Base-by-base conservation (phyloP, 371 early-diverging fungal species). In the Dipsacomyces acuminosporus region DNA sequence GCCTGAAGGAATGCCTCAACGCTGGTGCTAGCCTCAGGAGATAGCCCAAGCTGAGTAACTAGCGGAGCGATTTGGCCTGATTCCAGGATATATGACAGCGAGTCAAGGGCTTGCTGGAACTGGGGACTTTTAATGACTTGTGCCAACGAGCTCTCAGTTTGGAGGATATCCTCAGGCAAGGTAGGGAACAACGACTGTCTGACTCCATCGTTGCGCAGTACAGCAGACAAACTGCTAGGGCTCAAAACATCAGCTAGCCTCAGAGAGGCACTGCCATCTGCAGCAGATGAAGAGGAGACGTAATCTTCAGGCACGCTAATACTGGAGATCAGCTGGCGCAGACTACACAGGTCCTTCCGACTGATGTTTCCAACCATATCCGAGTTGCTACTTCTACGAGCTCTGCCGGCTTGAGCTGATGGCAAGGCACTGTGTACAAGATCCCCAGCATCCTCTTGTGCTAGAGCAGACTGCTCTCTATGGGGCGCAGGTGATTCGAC, bases 51-150 rank as follows among this genome's bases (percentile, higher is more conserved):
- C 58, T 84, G 82, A n/a, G 71, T 65, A 48, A 84, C 66, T 41
- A 86, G 61, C 6, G 85, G 79, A 2, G 82, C 78, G 19, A 89
- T 70, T 48, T 82, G 82, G 6, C 87, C 90, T 9, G 83, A 79
- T 54, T 84, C 78, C 22, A 89, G 73, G 24, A 85, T 83, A 19
- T 70, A 69, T 51, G 81, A 80, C 49, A 89, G 65, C 1, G 81
- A 74, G 11, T 77, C 80, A 35, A 88, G 65, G 33, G 87, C 80
- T 69, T 85, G 82, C 41, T 78, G 78, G 64, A 89, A 88, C 58
- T 85, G 85, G 41, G 86, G 82, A 25, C 82, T 81, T 20, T 78
- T 71, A 1, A 85, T 72, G 15, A 87, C 75, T 45, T 80, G 78
- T 8, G 79, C 78, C 15, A 86, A 64, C 35, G 82, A 77, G 41